Evolutionary conservation across 2,329 filamentous ascomycete species (phyloP).

Genomic region (Phymatotrichopsis omnivora): DNA sequence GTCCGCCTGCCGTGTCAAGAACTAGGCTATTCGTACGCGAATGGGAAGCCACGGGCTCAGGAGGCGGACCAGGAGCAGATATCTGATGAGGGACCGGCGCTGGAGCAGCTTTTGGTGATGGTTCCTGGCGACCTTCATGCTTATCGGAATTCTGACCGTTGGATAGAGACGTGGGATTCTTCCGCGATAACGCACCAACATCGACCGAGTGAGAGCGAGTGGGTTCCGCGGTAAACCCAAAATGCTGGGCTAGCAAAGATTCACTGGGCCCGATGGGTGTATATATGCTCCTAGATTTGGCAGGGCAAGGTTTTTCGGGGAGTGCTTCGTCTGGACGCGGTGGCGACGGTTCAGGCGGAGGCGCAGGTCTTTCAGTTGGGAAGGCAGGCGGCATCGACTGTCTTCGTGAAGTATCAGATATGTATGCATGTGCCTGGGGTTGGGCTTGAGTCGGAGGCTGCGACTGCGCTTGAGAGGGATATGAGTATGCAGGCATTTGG

Average conservation of each 20-base stretch:
- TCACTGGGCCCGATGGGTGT: conserved; percentile 67
- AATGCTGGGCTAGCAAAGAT: conserved; percentile 32
- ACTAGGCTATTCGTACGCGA: conserved; percentile 59
- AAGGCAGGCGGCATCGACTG: conserved; percentile 31
- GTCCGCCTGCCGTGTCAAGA: conserved; percentile 47
- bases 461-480: neutral
- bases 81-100: conserved; percentile 7
- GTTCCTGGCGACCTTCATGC: conserved; percentile 12
- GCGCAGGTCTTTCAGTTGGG: conserved; percentile 28
- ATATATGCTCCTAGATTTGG: conserved; percentile 86
- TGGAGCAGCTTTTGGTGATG: conserved; percentile 17
- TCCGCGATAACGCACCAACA: conserved; percentile 47
- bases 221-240: conserved; percentile 31
- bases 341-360: conserved; percentile 31
- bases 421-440: conserved; percentile 23
- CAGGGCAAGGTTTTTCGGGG: conserved; percentile 54
- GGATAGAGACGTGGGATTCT: conserved; percentile 25
- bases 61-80: conserved; percentile 51
- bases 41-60: no score
- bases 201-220: conserved; percentile 56
- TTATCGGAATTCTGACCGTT: conserved; percentile 42
- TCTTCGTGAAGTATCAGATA: conserved; percentile 25
- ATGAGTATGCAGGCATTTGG: conserved; percentile 32
- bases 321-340: conserved; percentile 33
- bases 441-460: conserved; percentile 19